Conservation (phyloP, 805 yeast genomes). For the Metschnikowia matae region DNA sequence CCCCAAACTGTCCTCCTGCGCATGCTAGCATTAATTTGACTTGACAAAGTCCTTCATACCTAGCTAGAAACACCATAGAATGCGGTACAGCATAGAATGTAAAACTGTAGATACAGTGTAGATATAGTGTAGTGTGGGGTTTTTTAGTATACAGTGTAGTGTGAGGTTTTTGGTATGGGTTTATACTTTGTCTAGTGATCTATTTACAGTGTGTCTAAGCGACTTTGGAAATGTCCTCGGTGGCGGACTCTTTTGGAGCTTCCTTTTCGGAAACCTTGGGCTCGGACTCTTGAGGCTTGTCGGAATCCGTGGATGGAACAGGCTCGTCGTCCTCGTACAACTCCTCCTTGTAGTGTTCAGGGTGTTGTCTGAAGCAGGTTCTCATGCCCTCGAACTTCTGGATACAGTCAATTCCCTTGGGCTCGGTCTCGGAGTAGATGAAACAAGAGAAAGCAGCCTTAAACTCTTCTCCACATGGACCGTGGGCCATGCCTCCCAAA, state of each 20-base stretch:
- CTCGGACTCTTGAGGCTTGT: neutral
- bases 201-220: constrained; percentile 7
- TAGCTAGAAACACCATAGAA: too few relatives aligned
- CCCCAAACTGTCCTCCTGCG: constrained; percentile 3
- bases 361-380: constrained; percentile 85
- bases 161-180: neutral
- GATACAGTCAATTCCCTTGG: constrained; percentile 94
- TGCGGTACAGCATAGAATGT: too few relatives aligned
- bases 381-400: constrained; percentile 91
- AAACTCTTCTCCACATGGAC: constrained; percentile 97
- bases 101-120: too few relatives aligned
- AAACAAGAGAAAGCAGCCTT: constrained; percentile 93
- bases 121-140: too few relatives aligned
- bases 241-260: constrained; percentile 1
- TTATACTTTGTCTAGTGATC: neutral
- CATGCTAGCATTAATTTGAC: constrained; percentile 1
- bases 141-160: too few relatives aligned
- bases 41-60: neutral
- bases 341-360: constrained; percentile 92
- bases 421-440: constrained; percentile 89
- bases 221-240: constrained; percentile 12
- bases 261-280: too few relatives aligned
- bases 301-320: constrained; percentile 8
- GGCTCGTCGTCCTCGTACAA: constrained; percentile 70
- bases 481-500: constrained; percentile 97